phyloP scores from a whole-genome alignment of 1,284 basidiomycete species.

The Veloboletus limbatus region DNA sequence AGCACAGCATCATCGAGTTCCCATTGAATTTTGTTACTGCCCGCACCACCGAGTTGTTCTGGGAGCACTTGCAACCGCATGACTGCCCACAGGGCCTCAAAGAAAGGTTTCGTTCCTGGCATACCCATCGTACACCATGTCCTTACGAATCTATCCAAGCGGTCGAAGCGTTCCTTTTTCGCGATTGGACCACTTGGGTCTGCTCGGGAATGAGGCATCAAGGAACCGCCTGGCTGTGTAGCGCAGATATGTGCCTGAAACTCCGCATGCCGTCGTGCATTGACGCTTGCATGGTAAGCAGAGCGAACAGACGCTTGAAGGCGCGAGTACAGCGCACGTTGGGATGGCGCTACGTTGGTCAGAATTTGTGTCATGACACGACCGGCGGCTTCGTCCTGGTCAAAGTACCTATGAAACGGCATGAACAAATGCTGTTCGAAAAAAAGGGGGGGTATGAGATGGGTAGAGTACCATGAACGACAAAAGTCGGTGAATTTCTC shows the following conservation, averaged over 20 bases:
- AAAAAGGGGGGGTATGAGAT: neutral
- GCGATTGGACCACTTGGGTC: slow-evolving; percentile 58
- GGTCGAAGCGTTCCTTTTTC: slow-evolving; percentile 70
- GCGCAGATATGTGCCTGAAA: slow-evolving; percentile 73
- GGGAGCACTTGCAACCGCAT: slow-evolving; percentile 73
- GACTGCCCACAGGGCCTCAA: slow-evolving; percentile 71
- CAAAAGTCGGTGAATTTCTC: slow-evolving; percentile 72
- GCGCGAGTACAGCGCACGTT: slow-evolving; percentile 73
- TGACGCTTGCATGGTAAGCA: slow-evolving; percentile 70
- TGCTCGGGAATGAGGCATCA: slow-evolving; percentile 65
- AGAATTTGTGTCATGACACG: slow-evolving; percentile 75
- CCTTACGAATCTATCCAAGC: slow-evolving; percentile 65
- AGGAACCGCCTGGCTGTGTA: slow-evolving; percentile 67
- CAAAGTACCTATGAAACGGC: slow-evolving; percentile 60
- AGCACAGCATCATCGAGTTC: slow-evolving; percentile 82
- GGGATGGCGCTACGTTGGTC: slow-evolving; percentile 69
- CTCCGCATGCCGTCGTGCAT: slow-evolving; percentile 65
- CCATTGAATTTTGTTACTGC: slow-evolving; percentile 65
- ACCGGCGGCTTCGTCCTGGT: slow-evolving; percentile 71
- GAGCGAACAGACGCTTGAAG: slow-evolving; percentile 75
- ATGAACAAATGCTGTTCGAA: slow-evolving; percentile 2
- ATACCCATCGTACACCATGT: slow-evolving; percentile 78
- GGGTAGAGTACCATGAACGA: slow-evolving; percentile 56
- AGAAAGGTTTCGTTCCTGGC: slow-evolving; percentile 79
- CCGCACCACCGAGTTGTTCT: slow-evolving; percentile 70